Evolutionary conservation across 257 asterid species (phyloP).

Genomic region (Solanum virginianum): DNA sequence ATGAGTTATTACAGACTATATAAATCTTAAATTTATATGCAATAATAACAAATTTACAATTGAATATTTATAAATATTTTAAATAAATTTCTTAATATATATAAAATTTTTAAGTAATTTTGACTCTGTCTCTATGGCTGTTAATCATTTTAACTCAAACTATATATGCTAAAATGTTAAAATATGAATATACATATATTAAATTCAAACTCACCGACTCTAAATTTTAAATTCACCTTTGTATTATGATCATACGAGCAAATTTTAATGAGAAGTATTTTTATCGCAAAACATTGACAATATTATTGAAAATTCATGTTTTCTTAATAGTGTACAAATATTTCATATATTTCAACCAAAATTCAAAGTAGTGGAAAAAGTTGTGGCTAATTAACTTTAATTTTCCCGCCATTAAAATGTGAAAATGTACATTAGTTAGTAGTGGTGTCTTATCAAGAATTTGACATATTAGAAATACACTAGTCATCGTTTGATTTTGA

Average conservation of each 20-base stretch:
- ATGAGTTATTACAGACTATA: not conserved
- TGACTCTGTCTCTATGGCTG: not conserved
- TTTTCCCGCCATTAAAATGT: not conserved
- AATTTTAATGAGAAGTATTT: not conserved
- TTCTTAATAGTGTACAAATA: not conserved
- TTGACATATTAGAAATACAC: not conserved
- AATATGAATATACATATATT: not conserved
- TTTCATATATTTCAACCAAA: not conserved
- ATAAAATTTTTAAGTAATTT: not conserved
- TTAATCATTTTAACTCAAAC: not conserved
- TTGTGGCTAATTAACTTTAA: not conserved
- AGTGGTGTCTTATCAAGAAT: not conserved
- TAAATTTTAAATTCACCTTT: not conserved
- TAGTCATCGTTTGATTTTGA: not conserved
- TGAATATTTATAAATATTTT: not conserved
- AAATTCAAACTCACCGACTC: not conserved
- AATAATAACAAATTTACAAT: not conserved
- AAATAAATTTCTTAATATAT: not conserved
- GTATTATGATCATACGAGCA: not conserved
- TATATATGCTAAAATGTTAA: not conserved
- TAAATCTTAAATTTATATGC: not conserved
- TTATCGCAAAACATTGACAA: not conserved
- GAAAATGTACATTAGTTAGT: not conserved
- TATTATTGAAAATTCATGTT: not conserved
- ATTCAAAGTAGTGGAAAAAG: not conserved